A percentile compares a stretch with the other conserved stretches of the same genome.
These are phyloP conservation scores for Warburgia ugandensis DNA, from an alignment of 164 flowering plant genomes.

Conservation along the genomic window DNA sequence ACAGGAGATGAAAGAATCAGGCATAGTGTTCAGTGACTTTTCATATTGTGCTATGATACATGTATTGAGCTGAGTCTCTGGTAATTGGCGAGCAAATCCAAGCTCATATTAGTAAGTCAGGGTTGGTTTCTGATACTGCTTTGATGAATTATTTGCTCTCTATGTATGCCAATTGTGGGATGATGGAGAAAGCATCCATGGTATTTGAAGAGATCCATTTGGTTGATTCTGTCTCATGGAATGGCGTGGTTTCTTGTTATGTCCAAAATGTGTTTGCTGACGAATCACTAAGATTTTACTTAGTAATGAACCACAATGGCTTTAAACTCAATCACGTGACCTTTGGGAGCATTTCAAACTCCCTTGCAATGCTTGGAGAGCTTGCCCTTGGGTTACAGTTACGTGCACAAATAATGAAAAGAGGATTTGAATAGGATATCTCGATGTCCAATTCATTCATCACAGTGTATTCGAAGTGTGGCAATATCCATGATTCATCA, in stretches of 20 bases:
- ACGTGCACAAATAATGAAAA: constrained; percentile 21
- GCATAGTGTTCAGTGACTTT: constrained; percentile 20
- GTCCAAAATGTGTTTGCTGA: constrained; percentile 19
- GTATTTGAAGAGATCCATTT: constrained; percentile 19
- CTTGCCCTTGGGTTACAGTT: constrained; percentile 18
- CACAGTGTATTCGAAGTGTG: constrained; percentile 23
- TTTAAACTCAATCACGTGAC: constrained; percentile 21
- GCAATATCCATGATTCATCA: constrained; percentile 13
- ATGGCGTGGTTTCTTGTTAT: constrained; percentile 21
- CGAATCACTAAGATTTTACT: constrained; percentile 13
- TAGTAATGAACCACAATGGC: constrained; percentile 14
- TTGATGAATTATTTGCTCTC: constrained; percentile 24
- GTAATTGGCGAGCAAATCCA: constrained; percentile 19
- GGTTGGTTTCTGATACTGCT: constrained; percentile 16
- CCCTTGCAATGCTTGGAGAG: constrained; percentile 10
- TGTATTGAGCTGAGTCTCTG: constrained; percentile 7
- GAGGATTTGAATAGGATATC: constrained; percentile 15
- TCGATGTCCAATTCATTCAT: constrained; percentile 16
- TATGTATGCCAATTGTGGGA: constrained; percentile 22
- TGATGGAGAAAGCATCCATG: constrained; percentile 20
- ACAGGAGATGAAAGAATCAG: constrained; percentile 17
- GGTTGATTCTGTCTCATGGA: constrained; percentile 24
- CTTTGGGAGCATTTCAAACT: constrained; percentile 23
- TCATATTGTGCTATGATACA: constrained; percentile 17
- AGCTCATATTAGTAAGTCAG: constrained; percentile 17